phyloP scores from a whole-genome alignment of 805 yeast species.

The Wickerhamomyces tratensis region DNA sequence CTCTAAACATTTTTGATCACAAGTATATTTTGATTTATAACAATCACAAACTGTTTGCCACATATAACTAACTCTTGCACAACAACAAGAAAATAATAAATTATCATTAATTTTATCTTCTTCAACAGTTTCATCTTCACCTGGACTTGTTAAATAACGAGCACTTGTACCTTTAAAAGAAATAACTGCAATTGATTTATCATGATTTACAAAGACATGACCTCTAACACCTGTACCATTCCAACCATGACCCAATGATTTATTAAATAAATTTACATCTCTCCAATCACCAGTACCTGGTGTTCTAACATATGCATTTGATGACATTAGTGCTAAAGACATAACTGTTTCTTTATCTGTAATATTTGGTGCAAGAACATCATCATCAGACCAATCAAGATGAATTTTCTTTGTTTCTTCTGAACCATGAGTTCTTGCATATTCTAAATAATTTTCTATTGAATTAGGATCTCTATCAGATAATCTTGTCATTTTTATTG shows the following conservation, averaged over 20 bases:
- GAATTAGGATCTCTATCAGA: conserved; percentile 44
- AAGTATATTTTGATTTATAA: conserved; percentile 71
- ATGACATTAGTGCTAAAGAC: conserved; percentile 73
- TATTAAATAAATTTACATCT: conserved; percentile 60
- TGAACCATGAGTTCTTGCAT: conserved; percentile 31
- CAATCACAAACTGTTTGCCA: conserved; percentile 98
- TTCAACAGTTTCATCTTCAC: conserved; percentile 73
- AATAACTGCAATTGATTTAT: conserved; percentile 53
- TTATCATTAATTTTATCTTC: conserved; percentile 86
- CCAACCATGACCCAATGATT: conserved; percentile 76
- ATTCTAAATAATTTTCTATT: conserved; percentile 56
- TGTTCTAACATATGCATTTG: conserved; percentile 78
- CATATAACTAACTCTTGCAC: conserved; percentile 82
- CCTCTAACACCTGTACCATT: conserved; percentile 78
- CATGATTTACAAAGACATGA: conserved; percentile 68
- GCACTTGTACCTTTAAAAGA: conserved; percentile 92
- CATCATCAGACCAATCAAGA: conserved; percentile 59
- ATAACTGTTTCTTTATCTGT: conserved; percentile 66
- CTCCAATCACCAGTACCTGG: conserved; percentile 85
- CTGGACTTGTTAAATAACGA: conserved; percentile 65
- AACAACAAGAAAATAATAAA: conserved; percentile 85
- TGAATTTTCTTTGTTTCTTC: conserved; percentile 26
- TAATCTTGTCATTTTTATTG: conserved; percentile 26
- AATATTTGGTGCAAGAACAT: conserved; percentile 60
- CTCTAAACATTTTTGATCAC: conserved; percentile 84